Conservation (phyloP, 257 asterid species). For the Solanum medicagineum region DNA sequence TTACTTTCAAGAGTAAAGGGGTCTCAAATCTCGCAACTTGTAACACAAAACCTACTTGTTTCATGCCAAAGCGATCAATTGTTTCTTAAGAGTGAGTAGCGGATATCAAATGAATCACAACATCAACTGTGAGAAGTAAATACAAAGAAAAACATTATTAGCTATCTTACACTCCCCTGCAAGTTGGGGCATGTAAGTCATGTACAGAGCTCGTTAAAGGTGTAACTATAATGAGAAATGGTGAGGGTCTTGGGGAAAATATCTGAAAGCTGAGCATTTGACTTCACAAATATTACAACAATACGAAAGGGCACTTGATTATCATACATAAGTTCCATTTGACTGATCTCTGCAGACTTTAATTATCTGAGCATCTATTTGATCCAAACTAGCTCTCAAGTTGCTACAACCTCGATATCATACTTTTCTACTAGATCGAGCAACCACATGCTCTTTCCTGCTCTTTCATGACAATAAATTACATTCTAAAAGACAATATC, state of each 20-base stretch:
- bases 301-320: background rate
- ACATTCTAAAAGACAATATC: background rate
- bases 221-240: background rate
- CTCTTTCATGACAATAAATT: background rate
- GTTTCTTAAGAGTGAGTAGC: background rate
- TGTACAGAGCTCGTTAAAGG: background rate
- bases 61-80: no score
- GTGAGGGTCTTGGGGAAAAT: background rate
- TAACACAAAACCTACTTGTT: no score
- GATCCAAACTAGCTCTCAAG: background rate
- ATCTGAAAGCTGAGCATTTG: background rate
- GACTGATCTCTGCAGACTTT: background rate
- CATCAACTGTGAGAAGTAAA: background rate
- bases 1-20: no score
- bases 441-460: background rate
- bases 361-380: background rate
- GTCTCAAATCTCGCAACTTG: no score
- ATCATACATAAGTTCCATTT: background rate
- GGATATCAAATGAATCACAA: background rate
- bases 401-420: background rate
- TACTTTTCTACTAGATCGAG: background rate
- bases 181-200: background rate
- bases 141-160: background rate
- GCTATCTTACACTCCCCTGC: background rate
- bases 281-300: background rate